These are phyloP conservation scores for Phytophthora cactorum DNA, from an alignment of 352 stramenopile genomes.

Conservation along the genomic window DNA sequence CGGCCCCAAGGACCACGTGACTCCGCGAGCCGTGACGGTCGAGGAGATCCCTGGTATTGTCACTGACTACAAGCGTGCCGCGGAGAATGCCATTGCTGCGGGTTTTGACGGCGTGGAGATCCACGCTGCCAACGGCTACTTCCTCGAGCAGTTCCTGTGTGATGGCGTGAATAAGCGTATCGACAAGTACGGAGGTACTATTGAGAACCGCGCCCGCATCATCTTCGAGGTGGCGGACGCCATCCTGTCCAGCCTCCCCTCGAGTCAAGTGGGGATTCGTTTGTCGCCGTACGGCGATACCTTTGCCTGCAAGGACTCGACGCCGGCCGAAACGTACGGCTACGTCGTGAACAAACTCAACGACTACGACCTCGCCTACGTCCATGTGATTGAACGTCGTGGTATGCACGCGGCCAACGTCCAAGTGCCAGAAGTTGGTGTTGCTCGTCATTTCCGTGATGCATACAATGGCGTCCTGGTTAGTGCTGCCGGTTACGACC, in stretches of 20 bases:
- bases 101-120: conserved; percentile 93
- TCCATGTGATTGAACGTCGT: no score
- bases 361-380: conserved; percentile 20
- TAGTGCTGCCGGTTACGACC: conserved; percentile 36
- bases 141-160: conserved; percentile 90
- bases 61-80: conserved; percentile 65
- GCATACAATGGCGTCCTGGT: conserved; percentile 54
- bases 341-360: conserved; percentile 39
- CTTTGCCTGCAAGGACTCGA: conserved; percentile 41
- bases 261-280: conserved; percentile 28
- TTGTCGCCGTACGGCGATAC: conserved; percentile 37
- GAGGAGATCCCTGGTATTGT: conserved; percentile 73
- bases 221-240: conserved; percentile 66
- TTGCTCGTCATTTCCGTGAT: conserved; percentile 46
- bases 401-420: no score
- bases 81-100: conserved; percentile 61
- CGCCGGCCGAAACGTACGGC: conserved; percentile 37
- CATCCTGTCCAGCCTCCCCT: conserved; percentile 26
- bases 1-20: conserved; percentile 37
- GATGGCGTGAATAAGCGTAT: conserved; percentile 68
- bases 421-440: conserved; percentile 37
- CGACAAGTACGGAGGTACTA: conserved; percentile 77
- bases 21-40: conserved; percentile 56
- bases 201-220: conserved; percentile 77
- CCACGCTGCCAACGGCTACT: conserved; percentile 88